Base-by-base conservation (phyloP, 345 rosid genomes). In the Arabis alpina region DNA sequence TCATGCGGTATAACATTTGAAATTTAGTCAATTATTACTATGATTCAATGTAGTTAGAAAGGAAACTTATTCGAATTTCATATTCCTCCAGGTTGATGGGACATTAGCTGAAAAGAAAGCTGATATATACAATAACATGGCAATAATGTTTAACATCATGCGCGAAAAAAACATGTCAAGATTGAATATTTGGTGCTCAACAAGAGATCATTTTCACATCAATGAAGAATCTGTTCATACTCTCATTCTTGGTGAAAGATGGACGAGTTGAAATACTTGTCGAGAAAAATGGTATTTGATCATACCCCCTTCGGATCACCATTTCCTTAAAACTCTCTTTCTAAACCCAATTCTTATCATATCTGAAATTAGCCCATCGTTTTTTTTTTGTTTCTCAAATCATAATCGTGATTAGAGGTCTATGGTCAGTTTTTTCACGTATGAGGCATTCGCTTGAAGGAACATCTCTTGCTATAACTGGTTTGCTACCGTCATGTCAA, bases 231-330 rank as follows among this genome's bases (percentile, higher is more conserved):
- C 66, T 93, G 47, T 93, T 93, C 76, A 89, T 93, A 7, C 80
- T 93, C n/a, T 93, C 97, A 0, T 91, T 87, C 83, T 78, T 93
- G 50, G 87, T 86, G 50, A 93, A 87, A 82, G 98, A 93, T 64
- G 98, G 97, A 28, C 76, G 97, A 15, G 88, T 80, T 63, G 80
- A 86, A 43, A 84, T 88, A 8, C 27, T 13, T 55, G 77, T 91
- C 44, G 84, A 87, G 45, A 76, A 76, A 23, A 79, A 65, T 19
- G 23, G 23, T 19, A 19, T 19, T 19, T 19, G 23, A 19, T 19
- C 23, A 19, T 19, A 0, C 23, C 23, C 23, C 23, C 23, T 19
- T 19, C 1, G 23, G 23, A 19, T 19, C 23, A 19, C 23, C 23
- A 19, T 1, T 19, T 19, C 1, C 23, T 19, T 19, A 1, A 19